These are phyloP conservation scores for Mycena chlorophos DNA, from an alignment of 768 basidiomycete genomes.

Conservation along the genomic window DNA sequence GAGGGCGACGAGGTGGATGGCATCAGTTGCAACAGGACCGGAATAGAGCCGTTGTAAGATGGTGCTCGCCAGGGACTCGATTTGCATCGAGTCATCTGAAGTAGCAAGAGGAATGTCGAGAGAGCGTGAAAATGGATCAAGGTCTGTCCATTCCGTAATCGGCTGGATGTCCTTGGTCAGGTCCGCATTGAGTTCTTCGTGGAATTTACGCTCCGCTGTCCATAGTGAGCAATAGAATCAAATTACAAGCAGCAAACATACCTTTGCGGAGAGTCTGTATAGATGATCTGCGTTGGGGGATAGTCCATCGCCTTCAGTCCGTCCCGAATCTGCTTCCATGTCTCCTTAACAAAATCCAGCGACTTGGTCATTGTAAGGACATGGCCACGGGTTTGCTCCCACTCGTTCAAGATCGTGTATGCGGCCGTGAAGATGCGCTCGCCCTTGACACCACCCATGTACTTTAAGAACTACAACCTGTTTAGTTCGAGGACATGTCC, in stretches of 20 bases:
- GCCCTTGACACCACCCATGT: neutral
- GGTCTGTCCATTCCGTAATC: neutral
- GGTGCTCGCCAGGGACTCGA: neutral
- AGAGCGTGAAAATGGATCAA: neutral
- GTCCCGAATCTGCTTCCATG: neutral
- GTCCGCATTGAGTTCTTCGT: neutral
- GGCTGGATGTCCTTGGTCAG: neutral
- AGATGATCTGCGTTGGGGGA: neutral
- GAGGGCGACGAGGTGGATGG: no score
- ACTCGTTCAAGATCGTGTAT: neutral
- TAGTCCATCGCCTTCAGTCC: neutral
- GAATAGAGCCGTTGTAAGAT: no score
- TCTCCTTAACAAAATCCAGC: neutral
- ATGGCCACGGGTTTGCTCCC: neutral
- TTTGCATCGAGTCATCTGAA: neutral
- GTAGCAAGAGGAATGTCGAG: neutral
- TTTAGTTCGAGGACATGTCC: neutral
- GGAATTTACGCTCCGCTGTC: conserved; percentile 1
- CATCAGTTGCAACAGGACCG: no score
- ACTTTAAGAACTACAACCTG: neutral
- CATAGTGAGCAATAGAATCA: neutral
- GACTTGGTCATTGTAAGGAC: neutral
- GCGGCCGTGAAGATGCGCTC: neutral
- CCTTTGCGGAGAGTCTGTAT: neutral
- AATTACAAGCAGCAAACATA: neutral